Percentiles rank a stretch among this genome's conserved stretches.
Evolutionary conservation across 2,329 filamentous ascomycete genomes (phyloP).

Genomic region (Cylindrodendrum hubeiense): DNA sequence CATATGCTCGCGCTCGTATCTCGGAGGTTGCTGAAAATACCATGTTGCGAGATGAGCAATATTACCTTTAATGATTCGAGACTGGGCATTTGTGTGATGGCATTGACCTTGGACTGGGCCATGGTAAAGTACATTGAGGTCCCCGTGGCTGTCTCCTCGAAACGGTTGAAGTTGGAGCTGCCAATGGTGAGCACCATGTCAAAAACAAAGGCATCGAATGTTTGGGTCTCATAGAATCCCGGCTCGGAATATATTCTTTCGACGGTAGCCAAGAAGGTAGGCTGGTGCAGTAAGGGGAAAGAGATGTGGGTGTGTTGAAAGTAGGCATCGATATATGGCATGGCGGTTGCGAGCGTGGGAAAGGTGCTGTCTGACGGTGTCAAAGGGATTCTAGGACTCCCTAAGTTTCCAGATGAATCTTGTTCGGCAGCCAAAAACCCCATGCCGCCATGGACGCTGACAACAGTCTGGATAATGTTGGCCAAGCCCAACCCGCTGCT

Average conservation of each 20-base stretch:
- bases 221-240: slow-evolving; percentile 7
- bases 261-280: slow-evolving; percentile 7
- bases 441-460: slow-evolving; percentile 5
- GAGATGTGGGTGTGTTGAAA: slow-evolving; percentile 23
- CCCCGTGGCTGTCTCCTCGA: slow-evolving; percentile 3
- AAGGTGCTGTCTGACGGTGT: slow-evolving; percentile 2
- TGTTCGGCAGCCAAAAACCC: not conserved
- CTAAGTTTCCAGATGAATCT: not conserved
- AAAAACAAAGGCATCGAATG: slow-evolving; percentile 16
- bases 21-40: slow-evolving; percentile 20
- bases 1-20: slow-evolving; percentile 18
- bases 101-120: slow-evolving; percentile 16
- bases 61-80: not conserved
- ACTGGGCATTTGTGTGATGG: not conserved
- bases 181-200: slow-evolving; percentile 26
- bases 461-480: slow-evolving; percentile 9
- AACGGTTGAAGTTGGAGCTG: slow-evolving; percentile 19
- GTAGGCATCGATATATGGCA: slow-evolving; percentile 17
- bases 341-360: not conserved
- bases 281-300: slow-evolving; percentile 17
- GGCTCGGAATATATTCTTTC: slow-evolving; percentile 17
- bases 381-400: not conserved
- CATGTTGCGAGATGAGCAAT: slow-evolving; percentile 17
- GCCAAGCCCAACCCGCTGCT: slow-evolving; percentile 22
- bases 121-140: slow-evolving; percentile 11